Evolutionary conservation across 257 asterid genomes (phyloP), one percentile per base, ranked within the genome.

Genomic region (Solanum infundibuliforme): DNA sequence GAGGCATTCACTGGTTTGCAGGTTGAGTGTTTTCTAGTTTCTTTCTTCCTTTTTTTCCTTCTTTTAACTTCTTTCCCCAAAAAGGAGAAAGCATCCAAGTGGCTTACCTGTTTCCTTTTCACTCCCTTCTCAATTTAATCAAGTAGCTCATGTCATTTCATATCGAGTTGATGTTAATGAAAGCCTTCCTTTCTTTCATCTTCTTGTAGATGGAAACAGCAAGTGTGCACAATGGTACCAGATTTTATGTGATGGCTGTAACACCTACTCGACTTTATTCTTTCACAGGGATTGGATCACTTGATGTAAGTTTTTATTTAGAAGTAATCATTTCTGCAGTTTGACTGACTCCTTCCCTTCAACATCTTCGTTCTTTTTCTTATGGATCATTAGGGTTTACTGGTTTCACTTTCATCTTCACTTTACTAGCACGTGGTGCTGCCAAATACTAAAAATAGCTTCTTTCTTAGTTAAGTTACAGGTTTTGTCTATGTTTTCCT

Each of bases 201-300:
- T 65, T 71, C 89, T 87, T 92, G 91, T 92, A 97, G 99, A 95
- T 97, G 99, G 99, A 97, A 94, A 97, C 96, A 88, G 90, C 98
- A 41, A 87, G 83, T 89, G 91, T 87, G 87, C 90, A 85, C 84
- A 91, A 89, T 89, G 99, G 96, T 89, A 94, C 91, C 84, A 92
- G 96, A 91, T 95, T 93, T 90, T 95, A 95, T 71, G 96, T 95
- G 92, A 97, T 97, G 99, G 99, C 98, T 68, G 99, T 97, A 89
- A 97, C 99, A 88, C 99, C 99, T 73, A 97, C 98, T 41, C 91
- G 99, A 73, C 98, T 97, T 89, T 97, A 97, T 92, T 95, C 99
- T 79, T 97, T 94, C 92, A 95, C 99, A 27, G 99, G 99, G 88
- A 79, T 93, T 43, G 99, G 99, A 76, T 93, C 96, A 31, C 89